Conservation (phyloP, 345 rosid genomes). For the Melastoma malabathricum region DNA sequence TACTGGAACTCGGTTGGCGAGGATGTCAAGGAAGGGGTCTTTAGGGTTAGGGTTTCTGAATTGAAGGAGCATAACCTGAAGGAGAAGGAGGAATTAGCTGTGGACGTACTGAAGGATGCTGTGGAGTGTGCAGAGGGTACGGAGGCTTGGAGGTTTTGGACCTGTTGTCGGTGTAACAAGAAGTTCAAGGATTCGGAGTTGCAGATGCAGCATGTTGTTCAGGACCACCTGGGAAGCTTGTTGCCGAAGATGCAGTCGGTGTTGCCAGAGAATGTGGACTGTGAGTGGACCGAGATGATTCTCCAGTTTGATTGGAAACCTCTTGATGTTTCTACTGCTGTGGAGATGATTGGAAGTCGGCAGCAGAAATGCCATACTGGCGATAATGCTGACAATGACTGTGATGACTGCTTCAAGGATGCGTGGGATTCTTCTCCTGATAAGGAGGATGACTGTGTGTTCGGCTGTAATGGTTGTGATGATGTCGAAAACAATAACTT, state of each 20-base stretch:
- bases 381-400: slow-evolving; percentile 17
- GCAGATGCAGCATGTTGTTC: slow-evolving; percentile 71
- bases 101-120: slow-evolving; percentile 51
- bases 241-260: slow-evolving; percentile 58
- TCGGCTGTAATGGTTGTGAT: slow-evolving; percentile 21
- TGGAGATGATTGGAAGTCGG: slow-evolving; percentile 40
- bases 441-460: slow-evolving; percentile 32
- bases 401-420: slow-evolving; percentile 60
- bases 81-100: slow-evolving; percentile 54
- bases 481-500: slow-evolving; percentile 15
- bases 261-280: slow-evolving; percentile 60
- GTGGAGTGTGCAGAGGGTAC: slow-evolving; percentile 38
- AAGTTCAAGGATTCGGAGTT: slow-evolving; percentile 50
- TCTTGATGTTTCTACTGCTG: slow-evolving; percentile 51
- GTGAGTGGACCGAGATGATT: slow-evolving; percentile 65
- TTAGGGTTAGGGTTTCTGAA: slow-evolving; percentile 46
- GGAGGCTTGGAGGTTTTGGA: slow-evolving; percentile 75
- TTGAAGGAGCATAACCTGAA: slow-evolving; percentile 55
- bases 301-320: slow-evolving; percentile 73
- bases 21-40: slow-evolving; percentile 47
- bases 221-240: slow-evolving; percentile 65
- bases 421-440: slow-evolving; percentile 72
- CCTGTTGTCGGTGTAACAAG: slow-evolving; percentile 51
- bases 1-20: slow-evolving; percentile 62
- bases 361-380: slow-evolving; percentile 25